Evolutionary conservation across 2,329 filamentous ascomycete species (phyloP).

Genomic region (Aureobasidium musti): DNA sequence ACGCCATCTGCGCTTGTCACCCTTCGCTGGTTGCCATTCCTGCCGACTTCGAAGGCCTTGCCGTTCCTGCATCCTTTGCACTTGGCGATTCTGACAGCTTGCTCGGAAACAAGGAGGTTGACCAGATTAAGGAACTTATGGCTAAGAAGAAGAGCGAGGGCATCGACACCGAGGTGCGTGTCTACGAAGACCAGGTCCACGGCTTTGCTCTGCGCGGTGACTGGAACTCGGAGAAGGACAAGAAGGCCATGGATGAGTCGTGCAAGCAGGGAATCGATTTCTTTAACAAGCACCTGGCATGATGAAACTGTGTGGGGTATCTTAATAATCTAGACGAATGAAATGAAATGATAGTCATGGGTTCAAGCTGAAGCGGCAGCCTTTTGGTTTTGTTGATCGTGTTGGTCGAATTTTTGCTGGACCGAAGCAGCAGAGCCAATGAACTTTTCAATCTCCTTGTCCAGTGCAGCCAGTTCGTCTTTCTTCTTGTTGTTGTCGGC

Average conservation of each 20-base stretch:
- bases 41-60: constrained; percentile 46
- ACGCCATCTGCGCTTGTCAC: constrained; percentile 48
- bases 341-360: not conserved
- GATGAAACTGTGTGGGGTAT: constrained; percentile 2
- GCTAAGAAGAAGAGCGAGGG: constrained; percentile 43
- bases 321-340: constrained; percentile 21
- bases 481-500: constrained; percentile 88
- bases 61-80: constrained; percentile 46
- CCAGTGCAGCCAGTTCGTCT: constrained; percentile 86
- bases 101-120: constrained; percentile 44
- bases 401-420: constrained; percentile 31
- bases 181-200: constrained; percentile 51
- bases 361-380: constrained; percentile 10
- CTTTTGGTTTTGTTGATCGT: constrained; percentile 25
- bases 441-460: constrained; percentile 90
- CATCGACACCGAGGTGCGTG: constrained; percentile 44
- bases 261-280: constrained; percentile 39
- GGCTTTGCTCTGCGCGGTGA: constrained; percentile 49
- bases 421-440: constrained; percentile 68
- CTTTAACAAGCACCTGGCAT: constrained; percentile 33
- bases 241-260: constrained; percentile 52
- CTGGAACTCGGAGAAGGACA: constrained; percentile 49
- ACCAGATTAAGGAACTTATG: constrained; percentile 47
- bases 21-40: constrained; percentile 48
- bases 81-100: constrained; percentile 49